These are phyloP conservation scores for Paramecium caudatum DNA, from an alignment of 73 alveolate species.

Conservation along the genomic window DNA sequence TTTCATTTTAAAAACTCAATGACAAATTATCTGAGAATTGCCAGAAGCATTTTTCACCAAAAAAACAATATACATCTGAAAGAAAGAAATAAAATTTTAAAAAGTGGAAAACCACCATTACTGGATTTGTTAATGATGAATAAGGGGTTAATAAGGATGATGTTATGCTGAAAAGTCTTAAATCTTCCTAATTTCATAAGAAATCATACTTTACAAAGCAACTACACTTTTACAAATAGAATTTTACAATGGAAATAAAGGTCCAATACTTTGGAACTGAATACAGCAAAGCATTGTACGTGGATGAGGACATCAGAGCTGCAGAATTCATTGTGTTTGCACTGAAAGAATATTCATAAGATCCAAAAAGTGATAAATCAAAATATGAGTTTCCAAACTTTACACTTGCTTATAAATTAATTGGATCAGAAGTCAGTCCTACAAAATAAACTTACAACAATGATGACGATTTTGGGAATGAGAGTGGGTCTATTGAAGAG, in stretches of 20 bases:
- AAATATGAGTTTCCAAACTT: slow-evolving; percentile 1
- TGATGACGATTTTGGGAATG: slow-evolving; percentile 28
- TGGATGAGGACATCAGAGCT: slow-evolving; percentile 27
- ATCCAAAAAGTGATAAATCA: slow-evolving; percentile 24
- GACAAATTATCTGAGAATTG: neutral
- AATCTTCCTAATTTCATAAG: slow-evolving; percentile 4
- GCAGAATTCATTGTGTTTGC: slow-evolving; percentile 50
- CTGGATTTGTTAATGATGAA: neutral
- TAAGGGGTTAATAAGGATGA: neutral
- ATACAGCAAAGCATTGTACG: neutral
- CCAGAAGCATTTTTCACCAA: slow-evolving; percentile 4
- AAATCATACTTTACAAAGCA: slow-evolving; percentile 11
- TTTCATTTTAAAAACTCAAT: slow-evolving; percentile 24
- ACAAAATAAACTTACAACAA: neutral
- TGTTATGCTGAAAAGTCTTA: neutral
- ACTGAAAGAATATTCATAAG: neutral
- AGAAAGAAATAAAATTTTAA: slow-evolving; percentile 20
- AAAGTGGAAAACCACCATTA: slow-evolving; percentile 1
- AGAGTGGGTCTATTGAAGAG: neutral
- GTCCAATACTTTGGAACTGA: slow-evolving; percentile 37
- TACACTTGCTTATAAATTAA: neutral
- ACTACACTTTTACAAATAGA: neutral
- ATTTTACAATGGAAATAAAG: neutral
- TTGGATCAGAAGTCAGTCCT: neutral
- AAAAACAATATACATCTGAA: slow-evolving; percentile 18